Percentiles rank a stretch among this genome's conserved stretches.
Evolutionary conservation across 1,139 yeast genomes (phyloP).

Genomic region (Suhomyces kunorum): DNA sequence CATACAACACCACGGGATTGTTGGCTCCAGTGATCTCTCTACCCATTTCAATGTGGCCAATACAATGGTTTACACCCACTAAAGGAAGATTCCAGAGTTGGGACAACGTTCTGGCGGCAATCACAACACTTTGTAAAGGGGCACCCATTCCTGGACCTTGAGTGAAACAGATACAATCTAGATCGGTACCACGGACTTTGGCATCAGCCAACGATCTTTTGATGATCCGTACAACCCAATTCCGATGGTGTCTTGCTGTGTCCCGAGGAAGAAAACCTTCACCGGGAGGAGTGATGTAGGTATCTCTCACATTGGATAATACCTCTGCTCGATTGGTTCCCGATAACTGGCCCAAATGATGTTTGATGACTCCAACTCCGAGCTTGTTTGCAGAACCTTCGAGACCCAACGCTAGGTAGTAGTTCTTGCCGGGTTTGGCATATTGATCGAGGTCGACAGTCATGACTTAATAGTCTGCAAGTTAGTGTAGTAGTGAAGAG

Average conservation of each 20-base stretch:
- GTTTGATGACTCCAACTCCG: conserved; percentile 90
- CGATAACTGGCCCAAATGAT: conserved; percentile 54
- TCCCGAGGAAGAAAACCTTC: conserved; percentile 96
- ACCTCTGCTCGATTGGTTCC: conserved; percentile 66
- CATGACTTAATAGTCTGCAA: conserved; percentile 12
- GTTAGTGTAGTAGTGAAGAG: too few relatives aligned
- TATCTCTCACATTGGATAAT: conserved; percentile 85
- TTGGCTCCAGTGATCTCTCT: conserved; percentile 94
- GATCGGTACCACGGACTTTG: conserved; percentile 51
- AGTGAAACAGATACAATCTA: conserved; percentile 92
- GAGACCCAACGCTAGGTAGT: conserved; percentile 78
- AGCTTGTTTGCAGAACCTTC: conserved; percentile 97
- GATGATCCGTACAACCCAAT: conserved; percentile 88
- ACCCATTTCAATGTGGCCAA: conserved; percentile 99
- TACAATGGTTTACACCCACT: conserved; percentile 95
- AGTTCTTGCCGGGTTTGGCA: conserved; percentile 45
- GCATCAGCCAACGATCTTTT: conserved; percentile 69
- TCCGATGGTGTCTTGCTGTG: conserved; percentile 93
- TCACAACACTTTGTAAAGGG: conserved; percentile 88
- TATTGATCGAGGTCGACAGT: conserved; percentile 42
- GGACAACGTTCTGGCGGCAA: conserved; percentile 86
- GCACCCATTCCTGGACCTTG: conserved; percentile 99
- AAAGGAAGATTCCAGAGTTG: conserved; percentile 82
- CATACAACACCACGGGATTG: conserved; percentile 94
- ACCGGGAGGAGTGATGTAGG: conserved; percentile 95